Conservation (phyloP, 1,139 yeast genomes). For the Pichia cactophila region DNA sequence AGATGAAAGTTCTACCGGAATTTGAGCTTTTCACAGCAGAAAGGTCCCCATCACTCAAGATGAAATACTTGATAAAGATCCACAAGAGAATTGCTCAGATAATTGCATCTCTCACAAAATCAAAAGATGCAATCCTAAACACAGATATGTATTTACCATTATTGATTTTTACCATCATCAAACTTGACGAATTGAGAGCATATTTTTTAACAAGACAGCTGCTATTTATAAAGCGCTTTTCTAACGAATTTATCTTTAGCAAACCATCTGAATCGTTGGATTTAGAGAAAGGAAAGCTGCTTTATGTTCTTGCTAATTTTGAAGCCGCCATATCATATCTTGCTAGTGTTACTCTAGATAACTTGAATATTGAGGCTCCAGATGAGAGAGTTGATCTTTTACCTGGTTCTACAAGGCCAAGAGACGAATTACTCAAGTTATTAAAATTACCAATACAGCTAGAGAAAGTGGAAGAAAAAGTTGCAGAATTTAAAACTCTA, state of each 20-base stretch:
- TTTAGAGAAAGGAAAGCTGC: conserved; percentile 39
- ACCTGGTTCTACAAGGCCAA: conserved; percentile 4
- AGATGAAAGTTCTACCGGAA: conserved; percentile 21
- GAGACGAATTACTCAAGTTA: conserved; percentile 8
- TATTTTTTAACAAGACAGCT: conserved; percentile 43
- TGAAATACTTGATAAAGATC: conserved; percentile 32
- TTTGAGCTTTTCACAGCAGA: conserved; percentile 29
- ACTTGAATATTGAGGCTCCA: conserved; percentile 27
- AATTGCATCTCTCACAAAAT: conserved; percentile 28
- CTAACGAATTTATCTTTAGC: conserved; percentile 35
- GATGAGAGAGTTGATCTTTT: conserved; percentile 6
- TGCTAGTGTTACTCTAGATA: conserved; percentile 38
- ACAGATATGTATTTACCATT: conserved; percentile 53
- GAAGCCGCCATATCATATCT: conserved; percentile 56
- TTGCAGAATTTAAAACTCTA: conserved; percentile 13
- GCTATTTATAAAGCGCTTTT: conserved; percentile 47
- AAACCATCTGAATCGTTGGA: conserved; percentile 15
- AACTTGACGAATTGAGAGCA: conserved; percentile 32
- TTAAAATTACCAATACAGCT: conserved; percentile 20
- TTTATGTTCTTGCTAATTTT: conserved; percentile 54
- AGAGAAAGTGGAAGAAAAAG: conserved; percentile 23
- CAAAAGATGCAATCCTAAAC: conserved; percentile 18
- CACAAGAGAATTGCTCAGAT: conserved; percentile 29
- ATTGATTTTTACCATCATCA: conserved; percentile 42
- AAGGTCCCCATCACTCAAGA: conserved; percentile 34